Evolutionary conservation across 306 rosid genomes (phyloP).

Genomic region (Quillaja saponaria): DNA sequence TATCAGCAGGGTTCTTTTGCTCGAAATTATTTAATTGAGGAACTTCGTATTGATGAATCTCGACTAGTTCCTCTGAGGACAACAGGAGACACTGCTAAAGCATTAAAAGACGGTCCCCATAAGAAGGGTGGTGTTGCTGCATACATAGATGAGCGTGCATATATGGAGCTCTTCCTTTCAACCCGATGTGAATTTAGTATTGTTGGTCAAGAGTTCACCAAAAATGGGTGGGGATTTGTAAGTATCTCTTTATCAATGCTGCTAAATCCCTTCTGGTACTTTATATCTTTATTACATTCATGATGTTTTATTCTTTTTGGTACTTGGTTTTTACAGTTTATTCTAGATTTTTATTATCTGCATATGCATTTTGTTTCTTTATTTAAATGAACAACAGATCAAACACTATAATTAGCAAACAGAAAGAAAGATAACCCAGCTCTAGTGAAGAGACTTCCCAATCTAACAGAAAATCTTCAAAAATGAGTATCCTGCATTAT

Average conservation of each 20-base stretch:
- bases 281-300: too few relatives aligned
- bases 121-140: conserved; percentile 87
- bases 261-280: conserved; percentile 7
- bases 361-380: too few relatives aligned
- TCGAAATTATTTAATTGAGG: conserved; percentile 54
- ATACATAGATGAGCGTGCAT: conserved; percentile 77
- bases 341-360: neutral
- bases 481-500: too few relatives aligned
- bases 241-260: conserved; percentile 38
- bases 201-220: conserved; percentile 89
- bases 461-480: too few relatives aligned
- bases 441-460: too few relatives aligned
- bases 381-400: too few relatives aligned
- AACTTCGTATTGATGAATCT: conserved; percentile 57
- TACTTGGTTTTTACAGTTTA: conserved; percentile 16
- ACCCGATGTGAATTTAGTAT: conserved; percentile 69
- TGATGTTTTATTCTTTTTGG: too few relatives aligned
- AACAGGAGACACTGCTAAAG: conserved; percentile 56
- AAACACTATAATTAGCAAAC: too few relatives aligned
- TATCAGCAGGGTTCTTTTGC: conserved; percentile 72
- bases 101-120: conserved; percentile 67
- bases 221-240: conserved; percentile 97
- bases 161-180: conserved; percentile 81
- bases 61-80: conserved; percentile 71
- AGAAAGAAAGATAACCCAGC: too few relatives aligned